Base-by-base conservation (phyloP, 768 basidiomycete species). In the Butyriboletus loyo region DNA sequence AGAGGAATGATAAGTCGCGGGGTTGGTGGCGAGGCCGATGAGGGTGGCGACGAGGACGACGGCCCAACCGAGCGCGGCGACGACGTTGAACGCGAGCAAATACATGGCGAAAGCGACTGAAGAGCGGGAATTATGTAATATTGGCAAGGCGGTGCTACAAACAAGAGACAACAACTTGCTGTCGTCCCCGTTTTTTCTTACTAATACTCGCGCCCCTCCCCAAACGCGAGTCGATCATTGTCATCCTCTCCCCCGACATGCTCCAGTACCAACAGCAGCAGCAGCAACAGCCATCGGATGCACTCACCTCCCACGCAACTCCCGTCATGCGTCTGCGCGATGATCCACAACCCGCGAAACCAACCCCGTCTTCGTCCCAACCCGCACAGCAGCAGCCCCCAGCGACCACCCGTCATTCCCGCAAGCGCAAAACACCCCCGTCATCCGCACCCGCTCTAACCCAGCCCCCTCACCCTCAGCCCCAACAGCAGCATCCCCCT, bases 51-150 rank as follows among this genome's bases (percentile, higher is more conserved):
- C 53, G 59, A 96, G 84, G 54, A 96, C 71, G 68, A 82, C 82
- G 0, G 69, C 68, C 95, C 95, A 98, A 40, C 85, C 87, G 14
- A 83, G 42, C 0, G 86, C 75, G 0, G 92, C 93, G 32, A 85
- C 62, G 56, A 79, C 59, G 72, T 98, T 97, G 79, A 94, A 98
- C 0, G 73, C 66, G 50, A 89, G 60, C 4, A 98, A 79, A 73
- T 96, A 97, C 66, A 60, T 62, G 6, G 1, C 5, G 4, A 30
- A 30, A 5, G 10, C 3, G 19, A 17, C 3, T 8, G 34, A n/a
- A n/a, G n/a, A n/a, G n/a, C n/a, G n/a, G n/a, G n/a, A n/a, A n/a
- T 62, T 57, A 62, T 38, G 11, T 62, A 57, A 64, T 35, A 7
- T 3, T 1, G 55, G 52, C 62, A 55, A 64, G 40, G 43, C 35